Evolutionary conservation across 1,284 basidiomycete species (phyloP).

Genomic region (Grifola frondosa): DNA sequence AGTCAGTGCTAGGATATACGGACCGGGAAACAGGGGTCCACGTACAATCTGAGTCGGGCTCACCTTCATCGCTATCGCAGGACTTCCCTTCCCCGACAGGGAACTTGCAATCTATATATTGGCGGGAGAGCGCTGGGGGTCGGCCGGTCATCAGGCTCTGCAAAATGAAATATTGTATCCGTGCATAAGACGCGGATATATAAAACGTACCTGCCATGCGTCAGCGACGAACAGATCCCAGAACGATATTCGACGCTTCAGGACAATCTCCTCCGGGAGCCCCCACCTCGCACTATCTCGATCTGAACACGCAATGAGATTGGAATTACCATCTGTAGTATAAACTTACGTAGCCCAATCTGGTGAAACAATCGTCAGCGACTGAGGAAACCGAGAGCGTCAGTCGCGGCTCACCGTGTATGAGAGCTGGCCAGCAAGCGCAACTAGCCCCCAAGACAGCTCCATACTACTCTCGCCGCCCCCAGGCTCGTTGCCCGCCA

Average conservation of each 20-base stretch:
- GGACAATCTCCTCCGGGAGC: constrained; percentile 32
- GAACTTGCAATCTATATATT: constrained; percentile 33
- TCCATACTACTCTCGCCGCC: constrained; percentile 44
- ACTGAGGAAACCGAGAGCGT: not conserved
- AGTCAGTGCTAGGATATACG: not conserved
- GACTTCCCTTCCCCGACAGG: constrained; percentile 23
- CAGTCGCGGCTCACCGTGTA: constrained; percentile 29
- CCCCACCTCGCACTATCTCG: constrained; percentile 45
- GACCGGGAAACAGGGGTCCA: not conserved
- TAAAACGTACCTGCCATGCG: constrained; percentile 30
- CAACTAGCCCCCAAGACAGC: constrained; percentile 35
- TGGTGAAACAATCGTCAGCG: constrained; percentile 9
- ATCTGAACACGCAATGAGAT: constrained; percentile 29
- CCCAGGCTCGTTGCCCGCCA: constrained; percentile 53
- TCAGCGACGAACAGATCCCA: constrained; percentile 44
- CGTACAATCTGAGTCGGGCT: constrained; percentile 43
- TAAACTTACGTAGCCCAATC: constrained; percentile 33
- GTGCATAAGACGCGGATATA: not conserved
- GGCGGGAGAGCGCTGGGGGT: constrained; percentile 31
- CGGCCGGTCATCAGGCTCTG: constrained; percentile 43
- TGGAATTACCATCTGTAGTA: not conserved
- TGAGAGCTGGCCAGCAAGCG: constrained; percentile 33
- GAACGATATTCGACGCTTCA: constrained; percentile 41
- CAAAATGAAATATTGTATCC: constrained; percentile 34
- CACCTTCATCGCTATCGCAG: constrained; percentile 29